Conservation (phyloP, 2,329 filamentous ascomycete species). For the Epichloe coenophiala region DNA sequence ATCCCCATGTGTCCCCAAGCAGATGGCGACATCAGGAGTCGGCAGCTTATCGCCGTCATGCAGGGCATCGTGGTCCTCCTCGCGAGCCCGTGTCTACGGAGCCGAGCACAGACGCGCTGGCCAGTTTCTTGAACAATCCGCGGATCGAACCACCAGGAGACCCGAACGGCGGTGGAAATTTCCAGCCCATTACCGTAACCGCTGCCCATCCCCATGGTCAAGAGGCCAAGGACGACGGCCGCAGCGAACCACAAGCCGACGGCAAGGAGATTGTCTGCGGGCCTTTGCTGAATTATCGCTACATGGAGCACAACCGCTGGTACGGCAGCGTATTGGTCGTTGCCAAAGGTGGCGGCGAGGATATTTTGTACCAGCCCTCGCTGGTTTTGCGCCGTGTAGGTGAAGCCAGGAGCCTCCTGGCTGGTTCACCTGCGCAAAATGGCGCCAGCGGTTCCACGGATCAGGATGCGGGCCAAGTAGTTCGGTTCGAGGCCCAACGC, state of each 20-base stretch:
- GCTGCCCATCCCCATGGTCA: slow-evolving; percentile 12
- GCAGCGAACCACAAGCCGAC: slow-evolving; percentile 19
- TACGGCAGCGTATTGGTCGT: slow-evolving; percentile 78
- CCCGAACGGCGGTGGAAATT: slow-evolving; percentile 20
- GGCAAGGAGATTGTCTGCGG: slow-evolving; percentile 54
- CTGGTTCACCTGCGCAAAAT: slow-evolving; percentile 13
- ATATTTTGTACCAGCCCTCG: slow-evolving; percentile 43
- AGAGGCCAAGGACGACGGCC: slow-evolving; percentile 1
- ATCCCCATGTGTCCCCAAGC: slow-evolving; percentile 42
- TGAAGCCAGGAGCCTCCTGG: slow-evolving; percentile 9
- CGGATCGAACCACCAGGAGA: slow-evolving; percentile 31
- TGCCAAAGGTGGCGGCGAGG: slow-evolving; percentile 53
- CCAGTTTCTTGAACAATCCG: slow-evolving; percentile 41
- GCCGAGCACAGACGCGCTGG: slow-evolving; percentile 33
- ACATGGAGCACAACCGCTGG: slow-evolving; percentile 62
- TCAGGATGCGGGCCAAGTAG: slow-evolving; percentile 28
- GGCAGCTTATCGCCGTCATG: slow-evolving; percentile 37
- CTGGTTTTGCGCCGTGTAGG: slow-evolving; percentile 38
- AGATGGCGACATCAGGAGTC: slow-evolving; percentile 54
- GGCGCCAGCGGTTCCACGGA: slow-evolving; percentile 14
- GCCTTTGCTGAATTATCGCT: slow-evolving; percentile 64
- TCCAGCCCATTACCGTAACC: slow-evolving; percentile 36
- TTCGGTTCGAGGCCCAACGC: slow-evolving; percentile 26
- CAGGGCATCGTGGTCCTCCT: slow-evolving; percentile 18
- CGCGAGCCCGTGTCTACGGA: slow-evolving; percentile 21